phyloP scores from a whole-genome alignment of 1,284 basidiomycete species.

The Cystobasidium pallidum region DNA sequence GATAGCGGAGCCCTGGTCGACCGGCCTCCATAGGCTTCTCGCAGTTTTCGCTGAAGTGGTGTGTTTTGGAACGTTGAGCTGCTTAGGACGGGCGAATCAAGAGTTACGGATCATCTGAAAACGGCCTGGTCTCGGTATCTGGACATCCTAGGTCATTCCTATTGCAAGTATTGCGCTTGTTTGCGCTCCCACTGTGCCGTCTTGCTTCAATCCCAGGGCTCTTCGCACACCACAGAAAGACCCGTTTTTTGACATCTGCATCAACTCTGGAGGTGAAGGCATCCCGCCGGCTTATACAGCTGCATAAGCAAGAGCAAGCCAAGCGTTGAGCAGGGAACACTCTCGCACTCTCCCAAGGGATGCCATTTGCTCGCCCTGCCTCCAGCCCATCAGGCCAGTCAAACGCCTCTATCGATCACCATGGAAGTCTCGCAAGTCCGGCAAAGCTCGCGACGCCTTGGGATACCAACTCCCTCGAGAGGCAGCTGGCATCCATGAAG shows the following conservation, averaged over 20 bases:
- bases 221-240: too few relatives aligned
- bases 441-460: conserved; percentile 34
- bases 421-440: conserved; percentile 7
- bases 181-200: too few relatives aligned
- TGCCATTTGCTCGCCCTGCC: conserved; percentile 41
- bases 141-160: neutral
- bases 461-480: conserved; percentile 18
- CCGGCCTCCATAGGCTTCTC: too few relatives aligned
- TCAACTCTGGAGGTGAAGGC: neutral
- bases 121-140: neutral
- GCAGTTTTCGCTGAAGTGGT: neutral
- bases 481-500: conserved; percentile 34
- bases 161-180: too few relatives aligned
- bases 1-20: too few relatives aligned
- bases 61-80: neutral
- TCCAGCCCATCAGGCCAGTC: conserved; percentile 21
- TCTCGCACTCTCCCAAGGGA: neutral
- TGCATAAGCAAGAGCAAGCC: neutral
- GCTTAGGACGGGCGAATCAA: neutral
- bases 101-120: neutral
- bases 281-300: neutral
- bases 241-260: neutral
- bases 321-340: neutral
- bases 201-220: too few relatives aligned
- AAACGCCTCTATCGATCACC: neutral